Percentiles rank a stretch among this genome's conserved stretches.
These are phyloP conservation scores for Malus hybrid DNA, from an alignment of 331 rosid genomes.

Conservation along the genomic window DNA sequence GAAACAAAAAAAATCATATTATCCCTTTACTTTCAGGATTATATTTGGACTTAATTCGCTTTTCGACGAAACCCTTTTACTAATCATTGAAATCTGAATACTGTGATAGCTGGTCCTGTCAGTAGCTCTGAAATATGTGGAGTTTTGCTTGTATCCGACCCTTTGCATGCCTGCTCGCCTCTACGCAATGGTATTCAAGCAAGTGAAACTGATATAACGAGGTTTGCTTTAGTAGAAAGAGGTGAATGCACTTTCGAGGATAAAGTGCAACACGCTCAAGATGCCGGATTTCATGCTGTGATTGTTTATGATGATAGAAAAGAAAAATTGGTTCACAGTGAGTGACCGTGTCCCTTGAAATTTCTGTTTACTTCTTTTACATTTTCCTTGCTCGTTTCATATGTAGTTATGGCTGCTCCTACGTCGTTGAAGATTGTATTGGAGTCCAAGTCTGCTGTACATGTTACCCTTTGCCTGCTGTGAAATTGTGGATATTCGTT, in stretches of 20 bases:
- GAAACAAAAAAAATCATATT: no score
- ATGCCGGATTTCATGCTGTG: conserved; percentile 21
- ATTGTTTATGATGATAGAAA: conserved; percentile 22
- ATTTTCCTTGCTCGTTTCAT: background rate
- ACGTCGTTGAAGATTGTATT: background rate
- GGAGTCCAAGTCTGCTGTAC: background rate
- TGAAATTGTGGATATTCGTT: background rate
- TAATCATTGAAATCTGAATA: background rate
- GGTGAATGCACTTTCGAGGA: conserved; percentile 30
- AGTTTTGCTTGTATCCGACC: conserved; percentile 14
- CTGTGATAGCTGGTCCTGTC: conserved; percentile 10
- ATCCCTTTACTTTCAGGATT: no score
- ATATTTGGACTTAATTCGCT: background rate
- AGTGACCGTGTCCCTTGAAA: conserved; percentile 4
- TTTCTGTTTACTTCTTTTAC: background rate
- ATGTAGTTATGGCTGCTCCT: background rate
- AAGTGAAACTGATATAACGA: background rate
- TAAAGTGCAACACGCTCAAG: conserved; percentile 20
- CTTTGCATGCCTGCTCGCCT: conserved; percentile 28
- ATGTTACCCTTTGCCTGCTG: no score
- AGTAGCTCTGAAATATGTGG: conserved; percentile 25
- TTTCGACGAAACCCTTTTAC: background rate
- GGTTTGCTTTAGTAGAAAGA: conserved; percentile 20
- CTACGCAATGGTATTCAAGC: background rate
- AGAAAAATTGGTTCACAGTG: conserved; percentile 24